Evolutionary conservation across 306 rosid genomes (phyloP).

Genomic region (Trichosanthes cucumerina): DNA sequence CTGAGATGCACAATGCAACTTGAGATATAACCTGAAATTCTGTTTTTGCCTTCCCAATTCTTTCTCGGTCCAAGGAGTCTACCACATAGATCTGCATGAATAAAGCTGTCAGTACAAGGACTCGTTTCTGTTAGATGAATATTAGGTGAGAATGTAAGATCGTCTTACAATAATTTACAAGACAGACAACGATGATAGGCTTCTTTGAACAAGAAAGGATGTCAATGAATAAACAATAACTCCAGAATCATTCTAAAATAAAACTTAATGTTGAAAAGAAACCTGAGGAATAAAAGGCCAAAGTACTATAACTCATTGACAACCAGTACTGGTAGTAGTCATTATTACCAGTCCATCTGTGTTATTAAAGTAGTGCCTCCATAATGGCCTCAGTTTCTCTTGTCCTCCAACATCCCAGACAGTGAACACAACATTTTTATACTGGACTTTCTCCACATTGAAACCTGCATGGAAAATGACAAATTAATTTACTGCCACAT

Average conservation of each 20-base stretch:
- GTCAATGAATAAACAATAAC: background rate
- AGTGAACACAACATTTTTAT: constrained; percentile 90
- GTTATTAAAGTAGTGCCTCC: constrained; percentile 94
- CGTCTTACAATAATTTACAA: background rate
- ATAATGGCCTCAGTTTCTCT: constrained; percentile 88
- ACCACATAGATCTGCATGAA: constrained; percentile 76
- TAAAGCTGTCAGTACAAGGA: constrained; percentile 3
- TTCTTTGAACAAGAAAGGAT: background rate
- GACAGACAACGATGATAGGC: background rate
- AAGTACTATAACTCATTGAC: background rate
- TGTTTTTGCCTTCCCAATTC: constrained; percentile 76
- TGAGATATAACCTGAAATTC: constrained; percentile 71
- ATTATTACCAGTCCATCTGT: constrained; percentile 81
- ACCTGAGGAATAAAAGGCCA: constrained; percentile 8
- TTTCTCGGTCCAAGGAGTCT: constrained; percentile 89
- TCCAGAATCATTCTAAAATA: background rate
- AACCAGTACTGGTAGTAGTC: background rate
- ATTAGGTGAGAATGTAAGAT: background rate
- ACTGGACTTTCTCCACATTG: constrained; percentile 96
- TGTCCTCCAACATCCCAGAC: constrained; percentile 99
- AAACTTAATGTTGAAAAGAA: background rate
- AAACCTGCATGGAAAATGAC: constrained; percentile 41
- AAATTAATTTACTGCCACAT: background rate
- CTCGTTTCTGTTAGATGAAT: background rate
- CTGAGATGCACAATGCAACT: constrained; percentile 14